phyloP scores from a whole-genome alignment of 2,329 filamentous ascomycete species.

The Teratosphaeria nubilosa region DNA sequence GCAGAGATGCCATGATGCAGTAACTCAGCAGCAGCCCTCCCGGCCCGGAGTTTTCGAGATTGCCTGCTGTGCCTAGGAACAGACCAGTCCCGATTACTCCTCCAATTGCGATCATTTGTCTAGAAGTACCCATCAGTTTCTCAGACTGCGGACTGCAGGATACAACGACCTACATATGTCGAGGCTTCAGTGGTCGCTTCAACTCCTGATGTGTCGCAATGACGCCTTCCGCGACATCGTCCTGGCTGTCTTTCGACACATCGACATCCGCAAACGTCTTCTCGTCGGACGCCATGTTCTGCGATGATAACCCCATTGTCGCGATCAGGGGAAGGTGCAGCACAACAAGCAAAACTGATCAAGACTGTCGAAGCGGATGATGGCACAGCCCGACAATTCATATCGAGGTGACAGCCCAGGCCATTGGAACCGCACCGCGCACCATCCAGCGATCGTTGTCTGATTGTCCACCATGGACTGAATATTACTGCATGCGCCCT shows the following conservation, averaged over 20 bases:
- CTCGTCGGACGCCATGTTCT: neutral
- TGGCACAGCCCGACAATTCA: neutral
- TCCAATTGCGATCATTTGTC: conserved; percentile 28
- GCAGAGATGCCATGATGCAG: conserved; percentile 25
- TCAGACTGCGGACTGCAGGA: neutral
- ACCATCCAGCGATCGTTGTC: neutral
- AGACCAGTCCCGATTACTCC: conserved; percentile 42
- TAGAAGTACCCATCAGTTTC: neutral
- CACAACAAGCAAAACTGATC: neutral
- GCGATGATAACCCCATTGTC: neutral
- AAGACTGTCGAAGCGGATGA: neutral
- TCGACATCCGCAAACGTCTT: neutral
- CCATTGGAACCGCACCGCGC: neutral
- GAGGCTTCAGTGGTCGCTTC: conserved; percentile 15
- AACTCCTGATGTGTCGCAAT: neutral
- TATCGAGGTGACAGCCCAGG: neutral
- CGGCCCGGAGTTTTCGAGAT: conserved; percentile 40
- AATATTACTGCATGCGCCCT: neutral
- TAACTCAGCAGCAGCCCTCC: conserved; percentile 38
- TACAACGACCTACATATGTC: conserved; percentile 17
- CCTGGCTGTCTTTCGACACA: neutral
- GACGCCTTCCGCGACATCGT: neutral
- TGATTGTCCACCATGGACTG: neutral
- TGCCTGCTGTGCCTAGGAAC: conserved; percentile 41
- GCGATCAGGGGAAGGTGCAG: neutral